Evolutionary conservation across 2,329 filamentous ascomycete species (phyloP).

Genomic region (Trichoderma citrinoviride): DNA sequence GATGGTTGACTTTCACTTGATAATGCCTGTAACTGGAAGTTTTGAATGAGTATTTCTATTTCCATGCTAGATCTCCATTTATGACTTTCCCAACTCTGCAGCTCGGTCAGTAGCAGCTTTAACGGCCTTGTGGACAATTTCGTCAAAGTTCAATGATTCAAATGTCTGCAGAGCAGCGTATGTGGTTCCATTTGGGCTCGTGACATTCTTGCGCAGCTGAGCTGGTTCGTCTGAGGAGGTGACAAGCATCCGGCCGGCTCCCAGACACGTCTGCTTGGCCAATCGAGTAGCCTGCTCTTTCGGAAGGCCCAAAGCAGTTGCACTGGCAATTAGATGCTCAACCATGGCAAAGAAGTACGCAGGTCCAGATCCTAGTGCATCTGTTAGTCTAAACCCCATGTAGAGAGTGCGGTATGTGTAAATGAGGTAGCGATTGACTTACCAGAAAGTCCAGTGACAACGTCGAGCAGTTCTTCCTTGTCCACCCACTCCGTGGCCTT

Average conservation of each 20-base stretch:
- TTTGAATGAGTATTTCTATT: not conserved
- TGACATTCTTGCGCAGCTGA: slow-evolving; percentile 51
- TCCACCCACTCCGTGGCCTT: slow-evolving; percentile 51
- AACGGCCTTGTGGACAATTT: slow-evolving; percentile 46
- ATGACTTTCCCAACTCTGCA: slow-evolving; percentile 41
- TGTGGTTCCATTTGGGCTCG: slow-evolving; percentile 52
- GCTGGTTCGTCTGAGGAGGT: slow-evolving; percentile 45
- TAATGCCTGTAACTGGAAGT: not conserved
- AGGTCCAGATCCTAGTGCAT: slow-evolving; percentile 45
- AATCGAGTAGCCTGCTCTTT: slow-evolving; percentile 49
- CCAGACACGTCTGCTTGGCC: slow-evolving; percentile 50
- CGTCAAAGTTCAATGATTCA: slow-evolving; percentile 43
- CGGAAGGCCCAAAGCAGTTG: slow-evolving; percentile 43
- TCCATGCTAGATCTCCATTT: slow-evolving; percentile 1
- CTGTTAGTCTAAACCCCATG: not conserved
- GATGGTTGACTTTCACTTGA: not conserved
- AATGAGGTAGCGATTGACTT: slow-evolving; percentile 22
- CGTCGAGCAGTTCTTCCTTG: slow-evolving; percentile 48
- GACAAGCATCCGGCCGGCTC: slow-evolving; percentile 51
- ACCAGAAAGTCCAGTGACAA: slow-evolving; percentile 51
- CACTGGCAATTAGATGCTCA: slow-evolving; percentile 48
- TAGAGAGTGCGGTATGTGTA: not conserved
- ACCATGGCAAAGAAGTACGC: slow-evolving; percentile 55
- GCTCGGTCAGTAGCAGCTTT: slow-evolving; percentile 44
- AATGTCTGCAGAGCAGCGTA: slow-evolving; percentile 50